Percentiles rank a stretch among this genome's conserved stretches.
phyloP scores from a whole-genome alignment of 2,329 filamentous ascomycete species.

The Venturia pyrina region DNA sequence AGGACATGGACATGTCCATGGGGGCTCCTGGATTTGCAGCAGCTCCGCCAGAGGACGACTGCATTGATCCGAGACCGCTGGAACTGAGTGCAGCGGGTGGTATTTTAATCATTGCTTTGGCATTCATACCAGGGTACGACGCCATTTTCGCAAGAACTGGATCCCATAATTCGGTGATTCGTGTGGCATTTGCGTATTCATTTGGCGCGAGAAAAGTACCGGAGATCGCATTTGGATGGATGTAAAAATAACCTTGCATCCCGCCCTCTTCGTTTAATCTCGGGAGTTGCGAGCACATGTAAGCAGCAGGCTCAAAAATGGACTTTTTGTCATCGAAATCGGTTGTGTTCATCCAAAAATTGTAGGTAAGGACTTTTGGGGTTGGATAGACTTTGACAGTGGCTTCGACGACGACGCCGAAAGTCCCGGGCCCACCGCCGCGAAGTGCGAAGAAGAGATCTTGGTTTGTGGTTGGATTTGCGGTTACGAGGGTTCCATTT shows the following conservation, averaged over 20 bases:
- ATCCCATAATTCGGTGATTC: neutral
- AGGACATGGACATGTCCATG: neutral
- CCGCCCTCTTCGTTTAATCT: slow-evolving; percentile 6
- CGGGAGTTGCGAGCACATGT: slow-evolving; percentile 8
- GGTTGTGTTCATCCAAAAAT: slow-evolving; percentile 11
- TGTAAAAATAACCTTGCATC: slow-evolving; percentile 10
- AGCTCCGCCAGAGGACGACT: neutral
- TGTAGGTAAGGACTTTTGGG: neutral
- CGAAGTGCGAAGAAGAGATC: slow-evolving; percentile 13
- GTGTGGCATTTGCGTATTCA: slow-evolving; percentile 5
- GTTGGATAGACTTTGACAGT: slow-evolving; percentile 12
- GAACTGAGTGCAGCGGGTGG: neutral
- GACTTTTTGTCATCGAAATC: slow-evolving; percentile 5
- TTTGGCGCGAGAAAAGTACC: slow-evolving; percentile 1
- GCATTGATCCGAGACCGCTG: neutral
- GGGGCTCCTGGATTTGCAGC: neutral
- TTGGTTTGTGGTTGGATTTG: slow-evolving; percentile 22
- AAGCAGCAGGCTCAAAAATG: slow-evolving; percentile 6
- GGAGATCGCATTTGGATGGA: slow-evolving; percentile 2
- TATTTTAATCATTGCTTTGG: slow-evolving; percentile 2
- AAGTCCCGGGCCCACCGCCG: slow-evolving; percentile 4
- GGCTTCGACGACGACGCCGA: slow-evolving; percentile 8
- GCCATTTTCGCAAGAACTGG: slow-evolving; percentile 2
- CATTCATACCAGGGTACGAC: neutral
- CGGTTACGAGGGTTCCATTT: neutral